Conservation (phyloP, 805 yeast species). For the Pichia kluyveri region DNA sequence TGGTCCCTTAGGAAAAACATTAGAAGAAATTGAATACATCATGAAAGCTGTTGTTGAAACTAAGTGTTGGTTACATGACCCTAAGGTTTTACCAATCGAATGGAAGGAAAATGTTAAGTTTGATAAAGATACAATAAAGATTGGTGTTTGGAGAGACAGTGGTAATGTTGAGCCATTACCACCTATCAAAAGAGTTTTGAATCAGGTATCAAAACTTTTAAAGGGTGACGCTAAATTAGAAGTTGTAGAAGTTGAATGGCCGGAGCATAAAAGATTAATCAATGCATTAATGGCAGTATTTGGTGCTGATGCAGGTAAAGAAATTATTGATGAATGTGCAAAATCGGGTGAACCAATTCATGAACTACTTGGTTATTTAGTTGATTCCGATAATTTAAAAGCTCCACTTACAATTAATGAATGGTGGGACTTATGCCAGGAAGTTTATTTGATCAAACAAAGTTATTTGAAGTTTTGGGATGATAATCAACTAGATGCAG, state of each 20-base stretch:
- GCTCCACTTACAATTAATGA: slow-evolving; percentile 14
- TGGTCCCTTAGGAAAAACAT: slow-evolving; percentile 44
- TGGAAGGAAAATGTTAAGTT: slow-evolving; percentile 28
- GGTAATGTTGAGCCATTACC: slow-evolving; percentile 39
- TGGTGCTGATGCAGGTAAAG: slow-evolving; percentile 34
- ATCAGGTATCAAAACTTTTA: slow-evolving; percentile 19
- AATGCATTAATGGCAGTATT: slow-evolving; percentile 26
- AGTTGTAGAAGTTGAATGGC: slow-evolving; percentile 39
- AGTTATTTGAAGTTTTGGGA: slow-evolving; percentile 28
- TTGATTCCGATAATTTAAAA: neutral
- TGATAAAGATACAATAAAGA: slow-evolving; percentile 22
- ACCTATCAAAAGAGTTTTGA: slow-evolving; percentile 38
- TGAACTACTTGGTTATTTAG: slow-evolving; percentile 14
- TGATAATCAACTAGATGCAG: slow-evolving; percentile 29
- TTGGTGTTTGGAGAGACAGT: slow-evolving; percentile 38
- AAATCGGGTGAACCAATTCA: slow-evolving; percentile 19
- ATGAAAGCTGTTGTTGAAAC: slow-evolving; percentile 27
- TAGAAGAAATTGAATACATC: slow-evolving; percentile 42
- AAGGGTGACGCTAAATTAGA: slow-evolving; percentile 26
- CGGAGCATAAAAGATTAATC: slow-evolving; percentile 25
- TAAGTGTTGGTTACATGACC: slow-evolving; percentile 45
- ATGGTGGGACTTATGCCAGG: slow-evolving; percentile 34
- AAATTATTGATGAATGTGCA: slow-evolving; percentile 13
- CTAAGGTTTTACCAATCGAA: slow-evolving; percentile 33
- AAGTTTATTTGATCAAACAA: slow-evolving; percentile 26